phyloP scores from a whole-genome alignment of 1,139 yeast genomes.

The Debaryomyces udenii region DNA sequence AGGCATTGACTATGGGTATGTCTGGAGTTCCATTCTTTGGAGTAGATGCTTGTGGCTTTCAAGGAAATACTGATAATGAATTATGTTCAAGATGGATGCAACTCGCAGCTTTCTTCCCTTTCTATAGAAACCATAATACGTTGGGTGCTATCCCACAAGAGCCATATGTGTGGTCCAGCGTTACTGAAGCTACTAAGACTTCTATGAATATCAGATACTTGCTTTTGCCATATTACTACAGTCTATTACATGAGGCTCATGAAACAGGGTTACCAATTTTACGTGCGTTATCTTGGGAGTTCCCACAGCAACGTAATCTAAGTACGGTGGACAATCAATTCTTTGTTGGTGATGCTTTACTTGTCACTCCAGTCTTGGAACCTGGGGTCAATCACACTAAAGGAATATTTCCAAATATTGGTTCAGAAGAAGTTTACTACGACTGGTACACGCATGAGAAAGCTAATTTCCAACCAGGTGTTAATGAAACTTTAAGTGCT shows the following conservation, averaged over 20 bases:
- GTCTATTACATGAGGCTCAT: conserved; percentile 25
- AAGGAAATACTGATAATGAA: conserved; percentile 26
- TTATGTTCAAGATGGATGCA: conserved; percentile 31
- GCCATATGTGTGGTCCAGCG: conserved; percentile 26
- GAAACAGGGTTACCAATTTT: conserved; percentile 24
- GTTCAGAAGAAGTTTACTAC: conserved; percentile 27
- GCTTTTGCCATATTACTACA: conserved; percentile 27
- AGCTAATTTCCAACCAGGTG: conserved; percentile 23
- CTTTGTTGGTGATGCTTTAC: conserved; percentile 28
- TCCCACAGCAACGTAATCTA: conserved; percentile 21
- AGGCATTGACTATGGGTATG: conserved; percentile 25
- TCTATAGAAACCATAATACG: conserved; percentile 27
- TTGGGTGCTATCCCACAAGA: conserved; percentile 26
- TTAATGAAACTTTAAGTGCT: conserved; percentile 25
- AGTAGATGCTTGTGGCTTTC: conserved; percentile 28
- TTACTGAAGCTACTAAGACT: conserved; percentile 22
- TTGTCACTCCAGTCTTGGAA: conserved; percentile 28
- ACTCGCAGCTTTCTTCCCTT: conserved; percentile 28
- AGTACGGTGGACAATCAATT: conserved; percentile 25
- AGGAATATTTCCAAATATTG: conserved; percentile 29
- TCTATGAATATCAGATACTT: conserved; percentile 24
- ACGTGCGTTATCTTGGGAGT: conserved; percentile 25
- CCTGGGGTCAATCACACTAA: conserved; percentile 26
- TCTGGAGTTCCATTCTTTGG: conserved; percentile 28
- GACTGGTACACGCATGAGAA: conserved; percentile 34